These are phyloP conservation scores for Coelastrella sp. DNA, from an alignment of 139 green algal species.

Conservation along the genomic window DNA sequence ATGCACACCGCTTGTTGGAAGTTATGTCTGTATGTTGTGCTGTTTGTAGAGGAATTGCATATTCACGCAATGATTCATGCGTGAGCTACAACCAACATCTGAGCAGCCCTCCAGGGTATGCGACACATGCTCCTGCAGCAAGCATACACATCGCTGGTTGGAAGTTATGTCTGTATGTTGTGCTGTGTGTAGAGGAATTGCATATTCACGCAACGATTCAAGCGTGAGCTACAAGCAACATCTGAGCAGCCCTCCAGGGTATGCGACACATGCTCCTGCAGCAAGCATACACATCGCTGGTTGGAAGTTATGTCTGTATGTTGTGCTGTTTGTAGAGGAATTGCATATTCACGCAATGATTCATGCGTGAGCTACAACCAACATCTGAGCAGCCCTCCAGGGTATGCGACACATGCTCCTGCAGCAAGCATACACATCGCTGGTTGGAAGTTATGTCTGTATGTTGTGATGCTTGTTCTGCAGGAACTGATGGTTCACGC, in stretches of 20 bases:
- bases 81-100: slow-evolving; percentile 21
- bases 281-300: too few species aligned
- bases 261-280: too few species aligned
- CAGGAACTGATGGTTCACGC: too few species aligned
- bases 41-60: background rate
- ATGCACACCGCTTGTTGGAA: background rate
- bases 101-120: slow-evolving; percentile 32
- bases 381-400: slow-evolving; percentile 32
- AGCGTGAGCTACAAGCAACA: too few species aligned
- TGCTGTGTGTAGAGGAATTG: too few species aligned
- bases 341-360: background rate
- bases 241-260: too few species aligned
- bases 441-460: background rate
- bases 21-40: background rate
- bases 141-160: background rate
- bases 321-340: background rate
- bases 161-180: too few species aligned
- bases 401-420: slow-evolving; percentile 25
- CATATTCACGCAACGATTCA: too few species aligned
- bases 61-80: background rate
- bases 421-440: background rate
- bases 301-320: background rate
- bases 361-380: slow-evolving; percentile 8
- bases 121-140: slow-evolving; percentile 21
- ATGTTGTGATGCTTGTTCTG: too few species aligned